These are phyloP conservation scores for Mortierella sp. DNA, from an alignment of 371 early-diverging fungal species.

Conservation along the genomic window DNA sequence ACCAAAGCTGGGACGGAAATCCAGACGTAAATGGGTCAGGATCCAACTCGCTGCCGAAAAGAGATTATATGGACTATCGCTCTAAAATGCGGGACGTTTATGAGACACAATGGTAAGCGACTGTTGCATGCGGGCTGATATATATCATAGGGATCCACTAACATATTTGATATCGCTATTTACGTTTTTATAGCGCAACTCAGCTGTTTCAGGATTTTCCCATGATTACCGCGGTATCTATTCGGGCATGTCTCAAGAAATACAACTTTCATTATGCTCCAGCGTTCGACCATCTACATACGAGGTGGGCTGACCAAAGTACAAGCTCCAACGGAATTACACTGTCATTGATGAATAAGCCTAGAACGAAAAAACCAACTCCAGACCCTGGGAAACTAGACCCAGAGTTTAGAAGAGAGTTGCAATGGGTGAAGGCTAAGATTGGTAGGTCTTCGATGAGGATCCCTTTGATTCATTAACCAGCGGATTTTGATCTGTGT, in stretches of 20 bases:
- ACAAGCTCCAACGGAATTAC: neutral
- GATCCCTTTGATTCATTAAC: no score
- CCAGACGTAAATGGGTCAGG: neutral
- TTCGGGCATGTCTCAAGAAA: conserved; percentile 26
- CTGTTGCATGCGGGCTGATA: neutral
- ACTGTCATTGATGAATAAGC: conserved; percentile 1
- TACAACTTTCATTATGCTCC: conserved; percentile 42
- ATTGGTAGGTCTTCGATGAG: conserved; percentile 19
- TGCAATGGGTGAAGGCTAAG: conserved; percentile 28
- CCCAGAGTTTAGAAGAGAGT: conserved; percentile 36
- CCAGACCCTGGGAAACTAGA: conserved; percentile 5
- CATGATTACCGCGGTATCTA: conserved; percentile 22
- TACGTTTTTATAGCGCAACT: conserved; percentile 14
- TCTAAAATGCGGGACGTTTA: conserved; percentile 17
- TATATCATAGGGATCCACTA: neutral
- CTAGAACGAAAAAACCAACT: conserved; percentile 8
- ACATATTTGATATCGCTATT: neutral
- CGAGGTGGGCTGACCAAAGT: conserved; percentile 4
- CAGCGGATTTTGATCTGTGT: neutral
- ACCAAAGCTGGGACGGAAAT: neutral
- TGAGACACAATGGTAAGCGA: conserved; percentile 22
- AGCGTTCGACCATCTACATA: conserved; percentile 32
- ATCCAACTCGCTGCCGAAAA: neutral
- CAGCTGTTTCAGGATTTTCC: conserved; percentile 55
- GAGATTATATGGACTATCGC: conserved; percentile 30